Evolutionary conservation across 176 grass and related monocot species (phyloP), one percentile per base, ranked within the genome.

Genomic region (Coix lacrymajobi): DNA sequence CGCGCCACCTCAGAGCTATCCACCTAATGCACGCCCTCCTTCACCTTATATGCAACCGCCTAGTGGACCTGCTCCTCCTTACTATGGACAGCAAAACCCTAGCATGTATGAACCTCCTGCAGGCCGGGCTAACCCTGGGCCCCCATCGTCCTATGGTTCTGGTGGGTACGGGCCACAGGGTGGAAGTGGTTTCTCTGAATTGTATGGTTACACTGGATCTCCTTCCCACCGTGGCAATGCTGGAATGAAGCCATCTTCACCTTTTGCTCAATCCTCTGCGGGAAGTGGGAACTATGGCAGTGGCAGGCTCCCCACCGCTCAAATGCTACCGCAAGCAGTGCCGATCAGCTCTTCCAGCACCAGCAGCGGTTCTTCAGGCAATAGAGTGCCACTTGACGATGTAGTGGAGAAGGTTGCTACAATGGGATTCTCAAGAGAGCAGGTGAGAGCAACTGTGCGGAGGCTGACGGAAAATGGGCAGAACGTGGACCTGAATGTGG

Each of bases 391-490:
- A 2, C 56, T 94, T 6, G 97, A 96, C 48, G 97, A 99, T 92
- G 89, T 92, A 20, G 89, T 96, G 19, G 97, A 99, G 78, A 96
- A 96, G 80, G 97, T 99, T 25, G 83, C 93, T 0, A 96, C 84
- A 7, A 99, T 99, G 97, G 97, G 97, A 7, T 99, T 99, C 78
- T 99, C 93, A 62, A 99, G 87, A 40, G 97, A 96, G 64, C 97
- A 99, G 34, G 97, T 94, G 16, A 92, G 97, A 75, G 93, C 93
- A 19, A 89, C 97, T 2, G 93, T 96, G 57, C 85, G 93, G 87
- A 96, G 89, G 89, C 14, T 96, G 80, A 99, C 93, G 0, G 91
- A 99, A 80, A 96, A 99, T 2, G 97, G 97, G n/a, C 93, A 94
- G 91, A 93, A 91, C 1, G 97, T 99, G 8, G 97, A 99, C 83